Evolutionary conservation across 768 basidiomycete species (phyloP), one percentile per base, ranked within the genome.

Genomic region (Pleurotus tuoliensis): DNA sequence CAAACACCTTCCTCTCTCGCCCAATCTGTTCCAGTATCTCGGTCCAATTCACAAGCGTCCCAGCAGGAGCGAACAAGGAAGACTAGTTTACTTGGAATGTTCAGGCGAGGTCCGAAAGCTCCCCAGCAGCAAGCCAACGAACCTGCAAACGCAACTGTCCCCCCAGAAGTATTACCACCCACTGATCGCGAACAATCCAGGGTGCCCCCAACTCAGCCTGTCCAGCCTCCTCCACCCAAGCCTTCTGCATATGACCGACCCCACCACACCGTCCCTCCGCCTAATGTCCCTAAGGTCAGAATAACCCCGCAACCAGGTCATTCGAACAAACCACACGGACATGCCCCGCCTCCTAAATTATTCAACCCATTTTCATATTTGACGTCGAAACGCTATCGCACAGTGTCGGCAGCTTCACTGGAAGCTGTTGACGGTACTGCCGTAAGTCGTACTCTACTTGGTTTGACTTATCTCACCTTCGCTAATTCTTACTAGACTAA

Each of bases 361-460:
- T 84, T 85, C 62, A 79, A 79, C 15, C 81, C 87, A 0, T 87
- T 89, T 69, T 81, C 82, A 44, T 78, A 88, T 62, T 61, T 89
- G 60, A 73, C 72, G 20, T 75, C 70, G 30, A 84, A 80, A 64
- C 76, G 82, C 63, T 77, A 85, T 66, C 82, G 85, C 30, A 84
- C 86, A 5, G 74, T 92, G 41, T 92, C 90, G 13, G 78, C 82
- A 38, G 84, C 84, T 34, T 92, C 90, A 41, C 74, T 88, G 30
- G 90, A 92, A 66, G 90, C 88, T 22, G 80, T 84, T 61, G 83
- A 91, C 63, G 90, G 90, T 38, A 90, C 88, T 55, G 86, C 87
- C 48, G 90, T 92, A 68, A 70, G 87, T 67, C n/a, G 51, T 55
- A 37, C 45, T 55, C 24, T 25, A 11, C 30, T 34, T 34, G 30